Evolutionary conservation across 805 yeast species (phyloP).

Genomic region (Zygosaccharomyces siamensis): DNA sequence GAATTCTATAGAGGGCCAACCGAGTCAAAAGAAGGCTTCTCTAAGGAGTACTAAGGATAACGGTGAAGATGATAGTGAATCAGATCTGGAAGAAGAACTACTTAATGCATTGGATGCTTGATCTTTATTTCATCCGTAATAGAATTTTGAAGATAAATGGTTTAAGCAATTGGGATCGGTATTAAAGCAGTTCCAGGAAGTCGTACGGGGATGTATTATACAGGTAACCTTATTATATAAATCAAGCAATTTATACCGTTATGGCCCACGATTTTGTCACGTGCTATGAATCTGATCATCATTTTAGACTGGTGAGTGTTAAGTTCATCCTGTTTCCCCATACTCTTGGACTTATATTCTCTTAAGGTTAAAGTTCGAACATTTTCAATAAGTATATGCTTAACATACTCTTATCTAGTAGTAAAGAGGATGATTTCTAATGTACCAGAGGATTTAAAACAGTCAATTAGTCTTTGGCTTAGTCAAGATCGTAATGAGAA

Average conservation of each 20-base stretch:
- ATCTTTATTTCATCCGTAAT: background rate
- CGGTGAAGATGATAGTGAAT: conserved; percentile 22
- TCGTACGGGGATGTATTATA: background rate
- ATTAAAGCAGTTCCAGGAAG: background rate
- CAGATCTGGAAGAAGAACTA: conserved; percentile 31
- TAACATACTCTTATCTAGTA: background rate
- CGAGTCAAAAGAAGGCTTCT: conserved; percentile 5
- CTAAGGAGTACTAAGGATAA: conserved; percentile 7
- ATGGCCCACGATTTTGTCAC: background rate
- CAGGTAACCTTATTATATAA: conserved; percentile 2
- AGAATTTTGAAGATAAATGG: background rate
- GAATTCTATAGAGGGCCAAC: conserved; percentile 1
- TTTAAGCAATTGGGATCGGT: background rate
- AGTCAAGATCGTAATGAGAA: conserved; percentile 35
- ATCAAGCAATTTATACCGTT: background rate
- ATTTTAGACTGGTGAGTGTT: background rate
- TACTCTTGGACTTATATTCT: background rate
- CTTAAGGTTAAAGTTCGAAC: background rate
- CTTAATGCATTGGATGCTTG: conserved; percentile 27
- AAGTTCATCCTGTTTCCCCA: background rate
- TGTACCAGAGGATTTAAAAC: conserved; percentile 18
- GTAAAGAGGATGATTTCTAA: background rate
- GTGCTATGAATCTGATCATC: background rate
- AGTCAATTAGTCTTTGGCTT: conserved; percentile 25
- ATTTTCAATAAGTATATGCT: background rate